Evolutionary conservation across 2,329 filamentous ascomycete species (phyloP).

Genomic region (Fusarium penzigii): DNA sequence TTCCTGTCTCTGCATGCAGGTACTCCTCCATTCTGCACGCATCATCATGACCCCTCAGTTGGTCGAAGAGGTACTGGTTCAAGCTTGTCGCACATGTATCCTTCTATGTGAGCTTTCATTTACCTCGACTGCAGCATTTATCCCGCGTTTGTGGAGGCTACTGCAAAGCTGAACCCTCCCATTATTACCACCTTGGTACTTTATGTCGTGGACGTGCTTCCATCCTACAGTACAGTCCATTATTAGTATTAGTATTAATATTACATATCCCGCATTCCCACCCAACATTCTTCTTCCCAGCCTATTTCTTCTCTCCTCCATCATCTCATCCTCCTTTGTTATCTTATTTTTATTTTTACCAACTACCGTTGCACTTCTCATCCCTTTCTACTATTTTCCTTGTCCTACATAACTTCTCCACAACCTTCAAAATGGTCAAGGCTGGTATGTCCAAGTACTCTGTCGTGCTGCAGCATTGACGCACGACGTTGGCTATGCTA

Average conservation of each 20-base stretch:
- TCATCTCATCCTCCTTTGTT: neutral
- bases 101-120: too few relatives aligned
- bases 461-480: neutral
- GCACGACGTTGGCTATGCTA: too few relatives aligned
- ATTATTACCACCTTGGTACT: neutral
- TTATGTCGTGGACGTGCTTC: neutral
- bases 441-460: constrained; percentile 49
- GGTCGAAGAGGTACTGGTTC: too few relatives aligned
- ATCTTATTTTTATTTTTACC: constrained; percentile 1
- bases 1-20: too few relatives aligned
- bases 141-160: neutral
- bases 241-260: too few relatives aligned
- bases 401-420: constrained; percentile 12
- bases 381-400: constrained; percentile 5
- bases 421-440: constrained; percentile 56
- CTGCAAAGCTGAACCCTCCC: too few relatives aligned
- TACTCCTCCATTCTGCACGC: too few relatives aligned
- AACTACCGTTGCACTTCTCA: neutral
- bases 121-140: neutral
- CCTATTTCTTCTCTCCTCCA: constrained; percentile 5
- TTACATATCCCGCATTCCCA: neutral
- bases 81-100: too few relatives aligned
- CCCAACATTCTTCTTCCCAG: neutral
- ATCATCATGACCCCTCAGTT: too few relatives aligned
- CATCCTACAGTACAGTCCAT: too few relatives aligned